These are phyloP conservation scores for Plasmodium berghei DNA, from an alignment of 169 alveolate species.

Conservation along the genomic window DNA sequence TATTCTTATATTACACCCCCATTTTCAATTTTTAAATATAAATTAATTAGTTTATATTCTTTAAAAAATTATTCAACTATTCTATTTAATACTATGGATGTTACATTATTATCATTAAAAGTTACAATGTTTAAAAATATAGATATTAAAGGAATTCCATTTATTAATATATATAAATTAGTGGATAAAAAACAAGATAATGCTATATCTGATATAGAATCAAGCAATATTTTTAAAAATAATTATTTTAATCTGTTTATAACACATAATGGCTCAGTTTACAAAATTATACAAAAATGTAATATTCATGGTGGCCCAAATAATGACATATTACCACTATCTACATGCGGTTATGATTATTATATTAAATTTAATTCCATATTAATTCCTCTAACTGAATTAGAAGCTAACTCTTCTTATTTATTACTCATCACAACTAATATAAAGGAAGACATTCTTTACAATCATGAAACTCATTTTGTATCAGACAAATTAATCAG, in stretches of 20 bases:
- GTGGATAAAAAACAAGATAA: neutral
- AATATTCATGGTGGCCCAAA: conserved; percentile 71
- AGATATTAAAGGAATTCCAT: conserved; percentile 73
- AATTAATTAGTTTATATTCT: conserved; percentile 40
- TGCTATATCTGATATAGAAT: conserved; percentile 14
- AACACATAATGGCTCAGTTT: conserved; percentile 22
- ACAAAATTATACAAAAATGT: conserved; percentile 51
- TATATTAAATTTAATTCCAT: conserved; percentile 69
- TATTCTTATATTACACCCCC: conserved; percentile 69
- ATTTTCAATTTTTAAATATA: conserved; percentile 56
- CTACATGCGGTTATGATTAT: conserved; percentile 75
- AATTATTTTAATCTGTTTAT: conserved; percentile 35
- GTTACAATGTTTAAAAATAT: conserved; percentile 54
- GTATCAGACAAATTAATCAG: conserved; percentile 54
- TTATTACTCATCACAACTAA: conserved; percentile 68
- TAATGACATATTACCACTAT: conserved; percentile 64
- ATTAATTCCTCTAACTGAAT: conserved; percentile 48
- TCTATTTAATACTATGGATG: conserved; percentile 25
- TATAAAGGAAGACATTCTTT: conserved; percentile 64
- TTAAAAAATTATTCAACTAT: conserved; percentile 71
- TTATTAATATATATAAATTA: conserved; percentile 65
- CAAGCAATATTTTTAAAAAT: conserved; percentile 45
- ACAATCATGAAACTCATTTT: conserved; percentile 62
- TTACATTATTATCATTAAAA: conserved; percentile 46
- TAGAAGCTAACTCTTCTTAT: conserved; percentile 39